Conservation (phyloP, 352 stramenopile species). For the Thraustochytrium sp. region DNA sequence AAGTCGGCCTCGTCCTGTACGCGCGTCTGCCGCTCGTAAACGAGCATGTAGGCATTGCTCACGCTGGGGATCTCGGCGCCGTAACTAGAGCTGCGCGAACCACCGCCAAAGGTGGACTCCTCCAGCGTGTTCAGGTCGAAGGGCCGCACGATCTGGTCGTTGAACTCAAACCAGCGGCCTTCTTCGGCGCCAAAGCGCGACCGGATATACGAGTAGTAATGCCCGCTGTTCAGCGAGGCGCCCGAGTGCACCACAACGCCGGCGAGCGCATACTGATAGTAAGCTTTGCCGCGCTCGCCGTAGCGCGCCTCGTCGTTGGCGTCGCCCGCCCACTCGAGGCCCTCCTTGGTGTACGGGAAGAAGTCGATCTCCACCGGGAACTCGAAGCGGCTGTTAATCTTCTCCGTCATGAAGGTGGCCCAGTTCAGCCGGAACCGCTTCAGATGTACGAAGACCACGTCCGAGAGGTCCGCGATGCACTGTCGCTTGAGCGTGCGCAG, state of each 20-base stretch:
- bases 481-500: constrained; percentile 49
- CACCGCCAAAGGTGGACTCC: constrained; percentile 51
- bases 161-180: constrained; percentile 54
- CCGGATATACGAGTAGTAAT: constrained; percentile 57
- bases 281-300: background rate
- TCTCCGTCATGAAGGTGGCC: constrained; percentile 54
- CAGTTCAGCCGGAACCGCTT: constrained; percentile 54
- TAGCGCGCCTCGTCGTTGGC: background rate
- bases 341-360: constrained; percentile 54
- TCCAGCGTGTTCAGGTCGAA: constrained; percentile 50
- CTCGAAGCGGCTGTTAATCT: constrained; percentile 54
- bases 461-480: constrained; percentile 42
- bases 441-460: constrained; percentile 53
- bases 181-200: constrained; percentile 2
- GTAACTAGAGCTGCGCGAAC: background rate
- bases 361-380: constrained; percentile 52
- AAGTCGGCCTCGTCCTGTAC: constrained; percentile 14
- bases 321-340: constrained; percentile 33
- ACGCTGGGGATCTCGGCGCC: constrained; percentile 39
- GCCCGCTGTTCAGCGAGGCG: constrained; percentile 49
- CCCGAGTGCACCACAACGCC: constrained; percentile 54
- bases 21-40: constrained; percentile 51
- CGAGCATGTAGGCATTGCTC: constrained; percentile 58
- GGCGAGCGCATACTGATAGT: constrained; percentile 53
- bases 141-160: constrained; percentile 49